Percentiles rank a stretch among this genome's conserved stretches.
Evolutionary conservation across 2,329 filamentous ascomycete genomes (phyloP).

Genomic region (Fusarium anthophilum): DNA sequence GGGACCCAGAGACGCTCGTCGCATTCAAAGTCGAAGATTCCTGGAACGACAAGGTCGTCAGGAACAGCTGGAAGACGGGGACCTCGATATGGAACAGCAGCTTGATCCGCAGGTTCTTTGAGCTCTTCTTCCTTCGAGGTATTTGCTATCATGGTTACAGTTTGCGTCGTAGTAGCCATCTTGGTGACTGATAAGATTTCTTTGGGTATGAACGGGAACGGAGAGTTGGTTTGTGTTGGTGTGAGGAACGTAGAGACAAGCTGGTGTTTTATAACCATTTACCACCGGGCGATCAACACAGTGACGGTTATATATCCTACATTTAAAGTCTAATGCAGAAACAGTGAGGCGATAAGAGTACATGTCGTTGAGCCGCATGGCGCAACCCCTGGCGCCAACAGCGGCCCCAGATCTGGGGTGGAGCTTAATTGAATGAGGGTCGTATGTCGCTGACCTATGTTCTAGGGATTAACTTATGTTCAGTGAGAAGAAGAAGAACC

Average conservation of each 20-base stretch:
- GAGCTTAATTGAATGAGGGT: not conserved
- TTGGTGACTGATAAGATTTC: not conserved
- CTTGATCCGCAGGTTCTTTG: not conserved
- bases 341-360: not conserved
- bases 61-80: not conserved
- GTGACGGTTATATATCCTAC: not conserved
- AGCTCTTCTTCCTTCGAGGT: not conserved
- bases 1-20: not conserved
- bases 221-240: not conserved
- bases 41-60: not conserved
- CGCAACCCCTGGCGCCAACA: not conserved
- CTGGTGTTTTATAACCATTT: not conserved
- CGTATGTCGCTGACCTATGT: not conserved
- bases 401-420: not conserved
- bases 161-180: not conserved
- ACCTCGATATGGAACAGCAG: not conserved
- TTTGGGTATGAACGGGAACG: not conserved
- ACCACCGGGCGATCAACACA: not conserved
- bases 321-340: not conserved
- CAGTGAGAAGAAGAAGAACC: no score
- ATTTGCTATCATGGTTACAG: not conserved
- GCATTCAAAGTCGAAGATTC: not conserved
- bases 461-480: not conserved
- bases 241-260: not conserved
- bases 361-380: not conserved